Conservation (phyloP, 2,329 filamentous ascomycete genomes). For the Arthrobotrys sphaeroides region DNA sequence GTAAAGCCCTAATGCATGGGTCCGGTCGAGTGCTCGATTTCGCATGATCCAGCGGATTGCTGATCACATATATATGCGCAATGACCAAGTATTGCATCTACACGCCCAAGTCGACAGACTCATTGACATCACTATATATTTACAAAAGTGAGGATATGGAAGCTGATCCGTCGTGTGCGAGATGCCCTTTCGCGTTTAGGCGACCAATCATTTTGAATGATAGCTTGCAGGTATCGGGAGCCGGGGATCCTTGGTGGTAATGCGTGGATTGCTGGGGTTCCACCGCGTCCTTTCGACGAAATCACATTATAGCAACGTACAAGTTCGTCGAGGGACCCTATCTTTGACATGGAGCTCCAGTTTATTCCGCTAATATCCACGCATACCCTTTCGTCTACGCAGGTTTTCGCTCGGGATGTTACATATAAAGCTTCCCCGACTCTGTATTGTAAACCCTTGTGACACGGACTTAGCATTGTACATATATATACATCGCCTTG, state of each 20-base stretch:
- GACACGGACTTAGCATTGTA: not conserved
- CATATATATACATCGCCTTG: conserved; percentile 6
- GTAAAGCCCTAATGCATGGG: not conserved
- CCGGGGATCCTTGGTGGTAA: not conserved
- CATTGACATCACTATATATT: not conserved
- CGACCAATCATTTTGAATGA: too few species aligned
- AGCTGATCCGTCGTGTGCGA: not conserved
- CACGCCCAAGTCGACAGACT: not conserved
- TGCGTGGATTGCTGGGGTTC: not conserved
- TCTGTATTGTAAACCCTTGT: conserved; percentile 14
- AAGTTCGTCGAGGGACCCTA: not conserved
- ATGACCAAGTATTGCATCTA: not conserved
- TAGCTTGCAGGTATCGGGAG: not conserved
- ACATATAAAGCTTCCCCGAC: not conserved
- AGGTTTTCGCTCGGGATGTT: not conserved
- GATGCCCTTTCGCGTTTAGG: too few species aligned
- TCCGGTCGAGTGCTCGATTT: not conserved
- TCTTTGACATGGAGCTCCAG: not conserved
- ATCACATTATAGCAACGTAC: not conserved
- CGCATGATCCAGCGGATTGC: not conserved
- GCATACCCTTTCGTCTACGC: not conserved
- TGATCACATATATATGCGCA: not conserved
- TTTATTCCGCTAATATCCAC: not conserved
- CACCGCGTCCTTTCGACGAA: not conserved
- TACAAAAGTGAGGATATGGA: not conserved